Percentiles rank a stretch among this genome's conserved stretches.
phyloP scores from a whole-genome alignment of 148 eudicot species.

The Arbutus unedo region DNA sequence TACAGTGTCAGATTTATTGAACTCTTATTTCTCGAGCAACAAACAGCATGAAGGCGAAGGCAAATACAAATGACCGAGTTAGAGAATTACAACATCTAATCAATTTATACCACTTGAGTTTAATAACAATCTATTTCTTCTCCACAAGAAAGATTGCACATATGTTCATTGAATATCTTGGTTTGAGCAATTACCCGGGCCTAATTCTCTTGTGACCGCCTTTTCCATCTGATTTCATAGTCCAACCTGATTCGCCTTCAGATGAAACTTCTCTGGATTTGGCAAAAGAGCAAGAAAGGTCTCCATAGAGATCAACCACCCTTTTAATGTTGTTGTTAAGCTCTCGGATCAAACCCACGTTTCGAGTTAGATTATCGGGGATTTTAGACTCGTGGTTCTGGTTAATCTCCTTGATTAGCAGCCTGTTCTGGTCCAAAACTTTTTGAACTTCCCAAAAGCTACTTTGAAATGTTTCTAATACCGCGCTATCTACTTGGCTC shows the following conservation, averaged over 20 bases:
- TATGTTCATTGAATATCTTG: too few species aligned
- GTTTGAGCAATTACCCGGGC: constrained; percentile 30
- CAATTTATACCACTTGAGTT: background rate
- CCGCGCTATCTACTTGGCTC: constrained; percentile 51
- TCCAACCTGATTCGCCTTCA: constrained; percentile 66
- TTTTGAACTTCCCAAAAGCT: constrained; percentile 76
- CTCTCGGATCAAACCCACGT: constrained; percentile 74
- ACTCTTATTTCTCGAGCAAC: constrained; percentile 6
- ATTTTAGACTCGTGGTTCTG: constrained; percentile 77
- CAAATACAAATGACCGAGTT: background rate
- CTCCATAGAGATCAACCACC: constrained; percentile 73
- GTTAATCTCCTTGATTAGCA: constrained; percentile 75
- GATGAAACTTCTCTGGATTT: constrained; percentile 61
- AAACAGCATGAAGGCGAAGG: background rate
- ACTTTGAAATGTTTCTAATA: constrained; percentile 61
- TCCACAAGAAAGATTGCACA: background rate
- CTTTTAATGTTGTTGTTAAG: constrained; percentile 76
- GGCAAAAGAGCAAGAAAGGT: constrained; percentile 59
- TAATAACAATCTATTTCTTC: background rate
- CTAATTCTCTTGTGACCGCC: constrained; percentile 52
- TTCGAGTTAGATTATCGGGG: constrained; percentile 65
- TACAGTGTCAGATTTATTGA: constrained; percentile 6
- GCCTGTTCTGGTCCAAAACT: constrained; percentile 68
- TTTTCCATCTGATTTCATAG: constrained; percentile 45
- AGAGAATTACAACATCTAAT: constrained; percentile 4